phyloP scores from a whole-genome alignment of 768 basidiomycete genomes.

The Tulasnella sp. region DNA sequence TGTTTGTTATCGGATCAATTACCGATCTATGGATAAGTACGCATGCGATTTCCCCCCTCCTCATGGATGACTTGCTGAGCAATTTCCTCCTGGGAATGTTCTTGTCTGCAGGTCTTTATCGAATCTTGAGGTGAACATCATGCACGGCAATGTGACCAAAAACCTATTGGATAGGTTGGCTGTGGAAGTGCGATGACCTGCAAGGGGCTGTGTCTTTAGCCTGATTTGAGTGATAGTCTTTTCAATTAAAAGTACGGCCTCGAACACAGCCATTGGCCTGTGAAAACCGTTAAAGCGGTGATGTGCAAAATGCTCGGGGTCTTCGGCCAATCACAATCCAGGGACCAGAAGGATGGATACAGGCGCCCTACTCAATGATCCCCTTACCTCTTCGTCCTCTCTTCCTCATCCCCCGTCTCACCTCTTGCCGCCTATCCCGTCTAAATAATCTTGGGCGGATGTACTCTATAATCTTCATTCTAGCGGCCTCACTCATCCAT shows the following conservation, averaged over 20 bases:
- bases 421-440: neutral
- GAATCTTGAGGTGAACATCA: conserved; percentile 77
- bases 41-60: conserved; percentile 14
- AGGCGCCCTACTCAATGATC: neutral
- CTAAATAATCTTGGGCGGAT: neutral
- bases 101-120: conserved; percentile 53
- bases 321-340: too few relatives aligned
- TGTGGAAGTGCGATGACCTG: conserved; percentile 30
- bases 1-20: conserved; percentile 83
- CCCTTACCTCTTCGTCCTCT: neutral
- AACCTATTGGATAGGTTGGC: conserved; percentile 27
- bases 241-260: too few relatives aligned
- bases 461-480: neutral
- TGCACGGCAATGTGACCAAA: conserved; percentile 42
- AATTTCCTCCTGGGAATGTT: conserved; percentile 4
- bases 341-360: too few relatives aligned
- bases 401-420: neutral
- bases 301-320: too few relatives aligned
- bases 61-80: neutral
- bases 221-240: too few relatives aligned
- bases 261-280: too few relatives aligned
- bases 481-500: neutral
- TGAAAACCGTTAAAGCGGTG: too few relatives aligned
- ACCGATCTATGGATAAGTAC: conserved; percentile 92
- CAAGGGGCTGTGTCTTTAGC: neutral